phyloP scores from a whole-genome alignment of 2,329 filamentous ascomycete genomes.

The Pestalotiopsis sp. region DNA sequence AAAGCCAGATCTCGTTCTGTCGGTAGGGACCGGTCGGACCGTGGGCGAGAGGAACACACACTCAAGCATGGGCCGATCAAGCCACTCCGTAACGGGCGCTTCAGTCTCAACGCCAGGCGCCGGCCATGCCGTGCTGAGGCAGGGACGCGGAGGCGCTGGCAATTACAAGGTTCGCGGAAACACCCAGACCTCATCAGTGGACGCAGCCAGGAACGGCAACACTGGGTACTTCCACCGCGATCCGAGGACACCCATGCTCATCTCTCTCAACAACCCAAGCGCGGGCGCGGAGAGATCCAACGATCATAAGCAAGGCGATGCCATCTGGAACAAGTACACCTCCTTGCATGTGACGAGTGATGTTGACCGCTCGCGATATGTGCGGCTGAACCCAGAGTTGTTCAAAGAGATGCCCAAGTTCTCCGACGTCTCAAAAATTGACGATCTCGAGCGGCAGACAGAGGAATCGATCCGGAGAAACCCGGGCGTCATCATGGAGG shows the following conservation, averaged over 20 bases:
- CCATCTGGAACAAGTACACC: conserved; percentile 28
- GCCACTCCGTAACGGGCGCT: conserved; percentile 22
- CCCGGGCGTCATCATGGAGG: conserved; percentile 27
- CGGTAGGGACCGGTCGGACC: conserved; percentile 31
- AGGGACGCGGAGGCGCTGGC: conserved; percentile 31
- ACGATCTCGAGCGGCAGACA: conserved; percentile 27
- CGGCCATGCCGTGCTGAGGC: conserved; percentile 27
- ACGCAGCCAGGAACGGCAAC: conserved; percentile 14
- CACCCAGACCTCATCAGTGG: conserved; percentile 28
- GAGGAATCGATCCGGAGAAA: conserved; percentile 27
- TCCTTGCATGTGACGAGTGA: conserved; percentile 18
- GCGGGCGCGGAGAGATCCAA: conserved; percentile 27
- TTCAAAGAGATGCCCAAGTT: conserved; percentile 30
- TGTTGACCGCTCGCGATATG: conserved; percentile 24
- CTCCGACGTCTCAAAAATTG: conserved; percentile 30
- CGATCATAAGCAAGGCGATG: conserved; percentile 27
- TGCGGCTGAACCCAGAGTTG: conserved; percentile 33
- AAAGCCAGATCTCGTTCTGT: conserved; percentile 31
- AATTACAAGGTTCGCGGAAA: conserved; percentile 33
- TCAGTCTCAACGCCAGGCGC: not conserved
- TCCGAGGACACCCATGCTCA: conserved; percentile 30
- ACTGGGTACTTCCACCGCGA: conserved; percentile 32
- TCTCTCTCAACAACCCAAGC: conserved; percentile 31
- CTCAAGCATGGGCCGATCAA: conserved; percentile 16
- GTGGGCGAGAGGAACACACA: conserved; percentile 26